These are phyloP conservation scores for Aureobasidium mangrovei DNA, from an alignment of 2,329 filamentous ascomycete genomes.

Conservation along the genomic window DNA sequence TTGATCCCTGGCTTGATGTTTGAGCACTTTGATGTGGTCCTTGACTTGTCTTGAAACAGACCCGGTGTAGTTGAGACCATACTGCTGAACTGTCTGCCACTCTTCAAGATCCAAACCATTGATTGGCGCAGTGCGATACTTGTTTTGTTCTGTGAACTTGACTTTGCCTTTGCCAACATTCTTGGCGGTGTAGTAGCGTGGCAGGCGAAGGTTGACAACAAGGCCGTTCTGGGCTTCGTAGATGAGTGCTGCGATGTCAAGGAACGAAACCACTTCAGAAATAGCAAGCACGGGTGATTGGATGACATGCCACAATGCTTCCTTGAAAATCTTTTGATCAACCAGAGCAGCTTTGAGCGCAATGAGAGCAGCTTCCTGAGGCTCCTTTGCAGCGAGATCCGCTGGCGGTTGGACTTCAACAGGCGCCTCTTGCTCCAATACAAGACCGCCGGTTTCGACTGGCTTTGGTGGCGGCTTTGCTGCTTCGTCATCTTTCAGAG, in stretches of 20 bases:
- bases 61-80: constrained; percentile 25
- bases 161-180: constrained; percentile 43
- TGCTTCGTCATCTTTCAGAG: constrained; percentile 43
- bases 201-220: constrained; percentile 44
- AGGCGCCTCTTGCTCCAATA: constrained; percentile 49
- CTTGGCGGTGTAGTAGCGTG: constrained; percentile 48
- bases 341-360: constrained; percentile 48
- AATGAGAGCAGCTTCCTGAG: constrained; percentile 47
- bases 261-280: constrained; percentile 47
- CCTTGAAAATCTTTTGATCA: constrained; percentile 40
- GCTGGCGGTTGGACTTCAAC: constrained; percentile 37
- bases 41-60: constrained; percentile 19
- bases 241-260: constrained; percentile 49
- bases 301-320: constrained; percentile 49
- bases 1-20: constrained; percentile 7
- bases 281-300: constrained; percentile 41
- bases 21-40: constrained; percentile 16
- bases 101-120: constrained; percentile 24
- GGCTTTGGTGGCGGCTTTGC: constrained; percentile 24
- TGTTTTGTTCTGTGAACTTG: constrained; percentile 23
- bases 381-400: constrained; percentile 44
- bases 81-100: constrained; percentile 21
- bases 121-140: constrained; percentile 22
- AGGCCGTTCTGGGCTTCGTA: constrained; percentile 45
- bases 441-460: constrained; percentile 37